These are phyloP conservation scores for Stagonosporopsis chrysanthemi DNA, from an alignment of 2,329 filamentous ascomycete genomes.

Conservation along the genomic window DNA sequence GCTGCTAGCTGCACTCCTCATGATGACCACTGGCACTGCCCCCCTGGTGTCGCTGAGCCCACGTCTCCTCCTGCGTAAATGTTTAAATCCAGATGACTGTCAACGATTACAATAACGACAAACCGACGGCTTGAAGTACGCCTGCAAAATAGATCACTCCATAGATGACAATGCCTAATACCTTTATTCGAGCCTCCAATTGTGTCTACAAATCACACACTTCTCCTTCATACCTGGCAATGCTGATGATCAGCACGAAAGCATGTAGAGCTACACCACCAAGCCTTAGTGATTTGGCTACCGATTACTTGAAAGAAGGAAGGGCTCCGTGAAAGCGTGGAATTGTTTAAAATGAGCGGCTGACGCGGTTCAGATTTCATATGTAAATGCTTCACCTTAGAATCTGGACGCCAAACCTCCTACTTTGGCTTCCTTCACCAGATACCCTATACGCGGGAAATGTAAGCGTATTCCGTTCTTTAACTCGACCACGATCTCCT, in stretches of 20 bases:
- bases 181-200: background rate
- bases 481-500: conserved; percentile 6
- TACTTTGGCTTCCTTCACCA: conserved; percentile 5
- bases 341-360: too few species aligned
- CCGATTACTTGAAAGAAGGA: too few species aligned
- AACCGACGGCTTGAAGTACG: background rate
- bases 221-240: too few species aligned
- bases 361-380: too few species aligned
- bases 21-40: conserved; percentile 38
- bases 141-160: background rate
- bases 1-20: conserved; percentile 30
- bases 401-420: background rate
- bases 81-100: background rate
- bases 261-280: too few species aligned
- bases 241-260: too few species aligned
- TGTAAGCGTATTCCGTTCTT: conserved; percentile 11
- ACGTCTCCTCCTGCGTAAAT: conserved; percentile 30
- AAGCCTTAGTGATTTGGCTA: too few species aligned
- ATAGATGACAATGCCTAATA: background rate
- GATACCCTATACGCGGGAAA: conserved; percentile 13
- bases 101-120: background rate
- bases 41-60: conserved; percentile 35
- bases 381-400: too few species aligned
- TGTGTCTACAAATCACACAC: background rate
- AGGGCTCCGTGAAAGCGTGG: too few species aligned